Percentiles rank a stretch among this genome's conserved stretches.
These are phyloP conservation scores for Trypanosoma brucei DNA, from an alignment of 208 protist species.

Conservation along the genomic window DNA sequence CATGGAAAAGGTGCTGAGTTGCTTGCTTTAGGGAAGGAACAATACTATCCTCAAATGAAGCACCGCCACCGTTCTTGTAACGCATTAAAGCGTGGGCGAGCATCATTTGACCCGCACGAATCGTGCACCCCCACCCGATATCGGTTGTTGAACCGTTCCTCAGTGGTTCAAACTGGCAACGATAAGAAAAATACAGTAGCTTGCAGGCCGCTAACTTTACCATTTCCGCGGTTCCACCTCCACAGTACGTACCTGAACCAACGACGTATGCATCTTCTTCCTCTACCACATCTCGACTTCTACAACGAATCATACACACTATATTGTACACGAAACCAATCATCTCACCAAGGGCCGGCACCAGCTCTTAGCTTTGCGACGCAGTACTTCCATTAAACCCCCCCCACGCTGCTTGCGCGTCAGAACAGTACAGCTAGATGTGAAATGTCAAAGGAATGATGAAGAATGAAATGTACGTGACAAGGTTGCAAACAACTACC, in stretches of 20 bases:
- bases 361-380: background rate
- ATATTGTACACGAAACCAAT: slow-evolving; percentile 42
- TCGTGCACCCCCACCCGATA: slow-evolving; percentile 86
- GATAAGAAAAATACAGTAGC: slow-evolving; percentile 83
- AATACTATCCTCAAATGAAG: slow-evolving; percentile 4
- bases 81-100: slow-evolving; percentile 53
- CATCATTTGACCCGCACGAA: slow-evolving; percentile 89
- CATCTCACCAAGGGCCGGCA: slow-evolving; percentile 19
- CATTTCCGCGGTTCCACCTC: slow-evolving; percentile 25
- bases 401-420: too few relatives aligned
- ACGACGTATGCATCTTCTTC: slow-evolving; percentile 25
- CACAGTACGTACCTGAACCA: slow-evolving; percentile 33
- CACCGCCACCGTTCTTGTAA: slow-evolving; percentile 19
- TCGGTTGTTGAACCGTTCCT: slow-evolving; percentile 70
- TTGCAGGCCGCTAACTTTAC: slow-evolving; percentile 24
- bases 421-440: too few relatives aligned
- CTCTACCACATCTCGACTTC: slow-evolving; percentile 13
- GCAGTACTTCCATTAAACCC: background rate
- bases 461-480: too few relatives aligned
- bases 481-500: too few relatives aligned
- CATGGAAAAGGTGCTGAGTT: slow-evolving; percentile 41
- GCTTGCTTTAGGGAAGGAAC: slow-evolving; percentile 7
- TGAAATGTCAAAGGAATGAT: too few relatives aligned
- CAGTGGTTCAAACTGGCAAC: slow-evolving; percentile 55
- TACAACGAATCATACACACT: slow-evolving; percentile 13